phyloP scores from a whole-genome alignment of 1,284 basidiomycete species.

The Ceratobasidium sp. region DNA sequence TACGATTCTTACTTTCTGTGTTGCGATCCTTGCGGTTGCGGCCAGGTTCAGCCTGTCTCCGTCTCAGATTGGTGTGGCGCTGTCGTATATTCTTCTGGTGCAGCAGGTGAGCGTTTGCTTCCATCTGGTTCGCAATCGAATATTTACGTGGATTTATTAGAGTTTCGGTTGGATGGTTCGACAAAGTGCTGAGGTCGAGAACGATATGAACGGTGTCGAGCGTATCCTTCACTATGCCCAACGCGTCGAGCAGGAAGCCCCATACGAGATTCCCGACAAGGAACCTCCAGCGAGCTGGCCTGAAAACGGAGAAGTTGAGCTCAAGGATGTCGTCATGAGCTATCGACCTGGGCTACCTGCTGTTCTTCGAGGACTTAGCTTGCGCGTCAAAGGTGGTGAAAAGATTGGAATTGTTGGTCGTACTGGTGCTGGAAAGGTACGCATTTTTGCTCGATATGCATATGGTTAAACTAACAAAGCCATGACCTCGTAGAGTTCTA shows the following conservation, averaged over 20 bases:
- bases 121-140: neutral
- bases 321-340: slow-evolving; percentile 73
- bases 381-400: slow-evolving; percentile 79
- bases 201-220: slow-evolving; percentile 93
- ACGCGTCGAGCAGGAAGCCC: slow-evolving; percentile 82
- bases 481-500: slow-evolving; percentile 66
- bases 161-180: slow-evolving; percentile 86
- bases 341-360: slow-evolving; percentile 75
- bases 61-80: slow-evolving; percentile 78
- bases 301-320: slow-evolving; percentile 64
- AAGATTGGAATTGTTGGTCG: slow-evolving; percentile 90
- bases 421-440: slow-evolving; percentile 53
- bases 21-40: slow-evolving; percentile 82
- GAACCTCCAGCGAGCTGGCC: slow-evolving; percentile 79
- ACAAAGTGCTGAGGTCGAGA: slow-evolving; percentile 75
- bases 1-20: slow-evolving; percentile 79
- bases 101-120: slow-evolving; percentile 67
- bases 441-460: neutral
- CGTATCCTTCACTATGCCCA: slow-evolving; percentile 84
- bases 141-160: slow-evolving; percentile 54
- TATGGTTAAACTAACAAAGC: neutral
- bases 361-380: slow-evolving; percentile 69
- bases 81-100: slow-evolving; percentile 82
- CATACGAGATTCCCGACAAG: slow-evolving; percentile 71
- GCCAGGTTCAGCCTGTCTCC: slow-evolving; percentile 81